phyloP scores from a whole-genome alignment of 768 basidiomycete species.

The Butyriboletus loyo region DNA sequence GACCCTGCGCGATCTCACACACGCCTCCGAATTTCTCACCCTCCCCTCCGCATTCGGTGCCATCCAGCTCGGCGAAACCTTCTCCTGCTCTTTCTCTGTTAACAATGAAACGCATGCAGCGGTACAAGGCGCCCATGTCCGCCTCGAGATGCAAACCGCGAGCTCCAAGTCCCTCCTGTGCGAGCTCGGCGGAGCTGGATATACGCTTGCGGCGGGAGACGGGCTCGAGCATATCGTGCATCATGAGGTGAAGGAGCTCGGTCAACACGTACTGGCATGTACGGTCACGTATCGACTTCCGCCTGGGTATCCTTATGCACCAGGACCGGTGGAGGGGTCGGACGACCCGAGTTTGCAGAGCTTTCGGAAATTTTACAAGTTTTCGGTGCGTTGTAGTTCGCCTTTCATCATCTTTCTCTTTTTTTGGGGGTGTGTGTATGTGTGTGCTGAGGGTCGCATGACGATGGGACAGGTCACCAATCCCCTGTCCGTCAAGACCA shows the following conservation, averaged over 20 bases:
- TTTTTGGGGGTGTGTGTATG: background rate
- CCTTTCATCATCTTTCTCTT: background rate
- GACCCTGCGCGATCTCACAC: slow-evolving; percentile 77
- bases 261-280: slow-evolving; percentile 86
- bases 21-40: slow-evolving; percentile 74
- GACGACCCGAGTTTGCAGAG: slow-evolving; percentile 59
- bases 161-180: slow-evolving; percentile 59
- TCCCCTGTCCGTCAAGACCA: slow-evolving; percentile 92
- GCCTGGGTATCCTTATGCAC: slow-evolving; percentile 48
- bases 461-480: slow-evolving; percentile 69
- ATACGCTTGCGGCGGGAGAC: slow-evolving; percentile 51
- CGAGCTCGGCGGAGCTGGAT: slow-evolving; percentile 57
- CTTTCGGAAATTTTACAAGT: slow-evolving; percentile 90
- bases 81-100: slow-evolving; percentile 76
- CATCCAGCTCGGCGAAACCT: slow-evolving; percentile 88
- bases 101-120: slow-evolving; percentile 71
- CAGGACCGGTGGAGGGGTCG: slow-evolving; percentile 46
- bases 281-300: slow-evolving; percentile 80
- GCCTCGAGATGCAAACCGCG: slow-evolving; percentile 84
- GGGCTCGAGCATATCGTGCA: slow-evolving; percentile 66
- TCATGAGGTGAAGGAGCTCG: slow-evolving; percentile 93
- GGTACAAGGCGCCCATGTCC: slow-evolving; percentile 61
- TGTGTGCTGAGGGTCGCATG: background rate
- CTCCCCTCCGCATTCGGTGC: slow-evolving; percentile 82
- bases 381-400: slow-evolving; percentile 56